Conservation (phyloP, 495 filamentous ascomycete genomes). For the Podospora pseudoanserina region DNA sequence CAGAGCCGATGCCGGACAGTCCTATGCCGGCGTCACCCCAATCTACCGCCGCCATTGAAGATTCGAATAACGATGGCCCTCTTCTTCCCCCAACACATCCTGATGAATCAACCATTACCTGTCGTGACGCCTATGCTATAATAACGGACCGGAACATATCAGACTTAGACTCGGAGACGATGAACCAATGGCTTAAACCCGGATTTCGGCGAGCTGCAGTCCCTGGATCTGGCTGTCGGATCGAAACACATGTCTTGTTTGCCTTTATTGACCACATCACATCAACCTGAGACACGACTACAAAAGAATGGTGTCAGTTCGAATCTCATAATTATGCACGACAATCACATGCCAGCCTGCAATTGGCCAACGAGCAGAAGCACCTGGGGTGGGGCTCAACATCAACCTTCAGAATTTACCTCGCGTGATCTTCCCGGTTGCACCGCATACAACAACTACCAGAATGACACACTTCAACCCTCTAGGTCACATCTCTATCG, state of each 20-base stretch:
- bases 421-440: background rate
- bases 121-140: conserved; percentile 27
- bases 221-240: conserved; percentile 25
- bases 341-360: background rate
- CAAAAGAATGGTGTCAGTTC: background rate
- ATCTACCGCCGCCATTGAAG: background rate
- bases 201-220: conserved; percentile 24
- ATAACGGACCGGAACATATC: conserved; percentile 19
- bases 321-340: background rate
- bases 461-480: conserved; percentile 19
- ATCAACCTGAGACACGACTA: background rate
- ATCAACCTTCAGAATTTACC: background rate
- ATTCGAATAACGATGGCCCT: conserved; percentile 13
- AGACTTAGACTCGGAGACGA: conserved; percentile 15
- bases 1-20: no score
- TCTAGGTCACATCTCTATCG: conserved; percentile 38
- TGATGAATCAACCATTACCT: conserved; percentile 30
- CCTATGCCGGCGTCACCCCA: background rate
- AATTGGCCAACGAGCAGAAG: background rate
- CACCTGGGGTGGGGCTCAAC: background rate
- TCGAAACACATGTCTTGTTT: conserved; percentile 31
- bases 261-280: conserved; percentile 27
- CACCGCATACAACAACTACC: background rate
- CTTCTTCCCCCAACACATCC: conserved; percentile 18
- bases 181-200: conserved; percentile 22